phyloP scores from a whole-genome alignment of 1,284 basidiomycete species.

The Boletus smithii region DNA sequence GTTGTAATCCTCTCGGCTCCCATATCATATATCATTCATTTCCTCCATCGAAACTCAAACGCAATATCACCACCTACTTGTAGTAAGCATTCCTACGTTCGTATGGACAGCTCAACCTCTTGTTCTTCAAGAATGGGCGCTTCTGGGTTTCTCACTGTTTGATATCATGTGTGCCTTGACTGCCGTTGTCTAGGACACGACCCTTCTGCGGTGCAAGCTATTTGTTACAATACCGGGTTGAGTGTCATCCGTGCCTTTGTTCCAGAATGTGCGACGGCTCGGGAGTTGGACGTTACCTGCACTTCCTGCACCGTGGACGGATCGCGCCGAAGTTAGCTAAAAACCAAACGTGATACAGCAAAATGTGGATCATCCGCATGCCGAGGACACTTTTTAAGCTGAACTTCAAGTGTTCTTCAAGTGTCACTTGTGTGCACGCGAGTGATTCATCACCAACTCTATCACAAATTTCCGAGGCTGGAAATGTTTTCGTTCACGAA shows the following conservation, averaged over 20 bases:
- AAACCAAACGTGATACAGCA: too few relatives aligned
- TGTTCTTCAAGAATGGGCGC: background rate
- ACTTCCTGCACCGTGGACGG: too few relatives aligned
- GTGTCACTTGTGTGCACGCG: background rate
- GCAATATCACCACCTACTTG: constrained; percentile 3
- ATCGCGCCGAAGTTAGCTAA: too few relatives aligned
- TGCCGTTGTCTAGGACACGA: background rate
- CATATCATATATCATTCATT: background rate
- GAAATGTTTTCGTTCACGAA: constrained; percentile 12
- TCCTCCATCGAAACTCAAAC: constrained; percentile 1
- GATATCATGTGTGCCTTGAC: background rate
- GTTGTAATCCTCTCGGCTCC: constrained; percentile 1
- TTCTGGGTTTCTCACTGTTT: background rate
- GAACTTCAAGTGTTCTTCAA: background rate
- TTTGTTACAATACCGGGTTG: background rate
- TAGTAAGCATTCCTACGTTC: background rate
- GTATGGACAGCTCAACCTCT: background rate
- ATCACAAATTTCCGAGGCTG: background rate
- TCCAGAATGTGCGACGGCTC: too few relatives aligned
- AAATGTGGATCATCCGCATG: too few relatives aligned
- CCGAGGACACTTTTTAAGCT: constrained; percentile 12
- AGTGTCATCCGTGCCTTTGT: too few relatives aligned
- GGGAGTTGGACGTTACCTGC: too few relatives aligned
- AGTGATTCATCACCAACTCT: background rate
- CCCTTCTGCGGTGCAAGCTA: constrained; percentile 8